Evolutionary conservation across 129 eudicot species (phyloP).

Genomic region (Flaveria sonorensis): DNA sequence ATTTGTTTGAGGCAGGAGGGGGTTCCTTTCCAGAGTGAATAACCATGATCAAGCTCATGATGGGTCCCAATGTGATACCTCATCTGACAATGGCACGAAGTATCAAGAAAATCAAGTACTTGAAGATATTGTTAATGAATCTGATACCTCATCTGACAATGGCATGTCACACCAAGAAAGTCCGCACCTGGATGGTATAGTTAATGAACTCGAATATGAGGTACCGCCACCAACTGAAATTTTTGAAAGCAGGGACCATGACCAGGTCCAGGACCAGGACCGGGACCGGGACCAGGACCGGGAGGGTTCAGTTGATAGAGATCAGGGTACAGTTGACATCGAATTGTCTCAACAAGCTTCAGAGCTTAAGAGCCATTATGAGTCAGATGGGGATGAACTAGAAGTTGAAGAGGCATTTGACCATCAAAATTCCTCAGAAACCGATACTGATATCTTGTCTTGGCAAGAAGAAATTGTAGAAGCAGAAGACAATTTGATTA

Average conservation of each 20-base stretch:
- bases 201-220: conserved; percentile 11
- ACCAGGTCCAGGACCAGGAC: too few species aligned
- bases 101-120: conserved; percentile 35
- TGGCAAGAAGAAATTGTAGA: conserved; percentile 38
- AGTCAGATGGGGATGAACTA: conserved; percentile 27
- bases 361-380: conserved; percentile 27
- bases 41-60: conserved; percentile 36
- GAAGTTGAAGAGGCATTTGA: conserved; percentile 35
- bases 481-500: conserved; percentile 35
- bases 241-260: conserved; percentile 12
- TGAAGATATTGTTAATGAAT: conserved; percentile 30
- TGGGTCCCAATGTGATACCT: conserved; percentile 42
- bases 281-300: neutral
- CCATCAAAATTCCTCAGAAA: conserved; percentile 29
- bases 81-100: conserved; percentile 36
- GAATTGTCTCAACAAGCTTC: conserved; percentile 24
- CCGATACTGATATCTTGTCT: conserved; percentile 22
- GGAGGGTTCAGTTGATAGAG: neutral
- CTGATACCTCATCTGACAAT: conserved; percentile 7
- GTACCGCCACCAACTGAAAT: conserved; percentile 6
- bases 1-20: conserved; percentile 65
- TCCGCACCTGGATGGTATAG: conserved; percentile 32
- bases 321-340: conserved; percentile 5
- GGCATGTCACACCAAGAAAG: conserved; percentile 25
- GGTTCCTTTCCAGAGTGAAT: conserved; percentile 61